Base-by-base conservation (phyloP, 1,284 basidiomycete genomes). In the Trametes polyzona region DNA sequence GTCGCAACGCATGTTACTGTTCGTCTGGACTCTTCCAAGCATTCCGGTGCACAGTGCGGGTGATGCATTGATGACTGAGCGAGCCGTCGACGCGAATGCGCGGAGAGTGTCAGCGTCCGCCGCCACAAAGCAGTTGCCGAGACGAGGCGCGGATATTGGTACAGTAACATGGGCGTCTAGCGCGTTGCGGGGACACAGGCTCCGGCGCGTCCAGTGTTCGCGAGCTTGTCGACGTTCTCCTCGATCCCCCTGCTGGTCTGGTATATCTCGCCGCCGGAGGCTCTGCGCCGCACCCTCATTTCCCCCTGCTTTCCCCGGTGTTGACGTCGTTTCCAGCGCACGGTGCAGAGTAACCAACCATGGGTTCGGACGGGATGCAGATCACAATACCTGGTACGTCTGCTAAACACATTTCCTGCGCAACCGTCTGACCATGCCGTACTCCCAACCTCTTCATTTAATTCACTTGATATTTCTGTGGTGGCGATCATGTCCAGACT, bases 341-440 rank as follows among this genome's bases (percentile, higher is more conserved):
- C 46, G 32, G 43, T 33, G 51, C 29, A 30, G 36, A 47, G 52
- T 57, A 52, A 29, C 43, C 33, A 40, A 52, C 49, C 41, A 78
- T 78, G 76, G 70, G 71, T 27, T 76, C 79, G n/a, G 85, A 87
- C 65, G 80, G 81, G 39, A 79, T 89, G 61, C 90, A 92, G 74
- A 92, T 92, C 66, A 91, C 88, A 48, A 92, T 92, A 63, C 90
- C 90, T 73, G 88, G 90, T 90, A 65, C 65, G 78, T 71, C 41
- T 19, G 30, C 27, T 24, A 19, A 40, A 26, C 17, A 37, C 49
- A 17, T 33, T 58, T 33, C 40, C 23, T 43, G 35, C 36, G 35
- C 61, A 30, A 26, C 32, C 27, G 21, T 33, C 26, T 56, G 10
- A 26, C 55, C 41, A 24, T 43, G 23, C 32, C n/a, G 14, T 12